These are phyloP conservation scores for Trypanosoma brucei DNA, from an alignment of 208 protist genomes.

Conservation along the genomic window DNA sequence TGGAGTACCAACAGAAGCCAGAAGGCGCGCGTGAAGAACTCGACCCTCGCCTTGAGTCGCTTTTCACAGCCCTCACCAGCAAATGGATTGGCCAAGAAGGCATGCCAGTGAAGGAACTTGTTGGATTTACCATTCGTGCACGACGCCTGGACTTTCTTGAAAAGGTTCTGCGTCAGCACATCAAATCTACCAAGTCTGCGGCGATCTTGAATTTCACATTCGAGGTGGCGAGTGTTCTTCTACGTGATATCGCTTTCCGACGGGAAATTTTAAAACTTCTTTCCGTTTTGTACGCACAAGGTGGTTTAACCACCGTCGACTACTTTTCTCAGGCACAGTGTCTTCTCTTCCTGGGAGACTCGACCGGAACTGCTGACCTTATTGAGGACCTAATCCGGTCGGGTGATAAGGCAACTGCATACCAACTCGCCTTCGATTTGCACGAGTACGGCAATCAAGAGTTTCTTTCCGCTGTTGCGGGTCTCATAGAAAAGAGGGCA, in stretches of 20 bases:
- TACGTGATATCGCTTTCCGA: constrained; percentile 81
- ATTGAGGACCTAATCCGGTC: constrained; percentile 76
- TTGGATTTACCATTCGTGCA: constrained; percentile 86
- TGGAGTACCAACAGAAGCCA: constrained; percentile 62
- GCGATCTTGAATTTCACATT: constrained; percentile 92
- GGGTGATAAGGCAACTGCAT: constrained; percentile 54
- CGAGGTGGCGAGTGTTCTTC: constrained; percentile 76
- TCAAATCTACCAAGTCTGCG: constrained; percentile 47
- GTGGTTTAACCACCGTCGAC: constrained; percentile 63
- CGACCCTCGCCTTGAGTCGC: constrained; percentile 74
- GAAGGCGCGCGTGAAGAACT: constrained; percentile 34
- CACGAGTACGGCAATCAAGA: constrained; percentile 86
- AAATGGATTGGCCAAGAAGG: constrained; percentile 77
- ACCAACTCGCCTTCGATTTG: constrained; percentile 87
- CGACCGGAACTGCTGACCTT: constrained; percentile 61
- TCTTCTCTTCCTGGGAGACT: constrained; percentile 93
- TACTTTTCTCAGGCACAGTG: constrained; percentile 92
- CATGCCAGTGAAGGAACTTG: constrained; percentile 79
- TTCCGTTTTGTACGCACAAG: constrained; percentile 78
- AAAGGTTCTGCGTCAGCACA: constrained; percentile 65
- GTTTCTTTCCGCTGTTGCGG: constrained; percentile 68
- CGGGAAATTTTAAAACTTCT: constrained; percentile 85
- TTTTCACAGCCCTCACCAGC: constrained; percentile 74
- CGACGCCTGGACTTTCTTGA: constrained; percentile 85
- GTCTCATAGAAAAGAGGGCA: constrained; percentile 29